Percentiles rank a stretch among this genome's conserved stretches.
Conservation (phyloP, 2,329 filamentous ascomycete species). For the Nigrospora sphaerica region DNA sequence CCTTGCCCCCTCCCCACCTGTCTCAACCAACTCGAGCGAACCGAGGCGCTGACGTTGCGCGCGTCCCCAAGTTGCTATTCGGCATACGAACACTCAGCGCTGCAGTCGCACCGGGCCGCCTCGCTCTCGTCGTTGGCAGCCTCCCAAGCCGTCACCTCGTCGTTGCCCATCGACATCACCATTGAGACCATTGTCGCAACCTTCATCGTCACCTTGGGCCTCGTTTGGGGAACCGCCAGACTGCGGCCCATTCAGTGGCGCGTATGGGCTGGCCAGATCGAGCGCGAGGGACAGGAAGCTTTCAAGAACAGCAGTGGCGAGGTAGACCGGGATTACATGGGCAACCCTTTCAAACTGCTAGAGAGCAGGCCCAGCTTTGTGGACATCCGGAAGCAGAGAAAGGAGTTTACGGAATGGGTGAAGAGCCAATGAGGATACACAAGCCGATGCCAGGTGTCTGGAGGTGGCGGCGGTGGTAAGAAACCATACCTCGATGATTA, state of each 20-base stretch:
- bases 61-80: conserved; percentile 72
- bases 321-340: conserved; percentile 61
- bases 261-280: conserved; percentile 77
- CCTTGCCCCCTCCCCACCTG: conserved; percentile 8
- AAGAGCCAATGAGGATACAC: conserved; percentile 22
- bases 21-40: neutral
- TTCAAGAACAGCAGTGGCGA: conserved; percentile 52
- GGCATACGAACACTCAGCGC: conserved; percentile 80
- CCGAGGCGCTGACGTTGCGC: neutral
- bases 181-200: conserved; percentile 80
- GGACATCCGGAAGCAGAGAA: conserved; percentile 76
- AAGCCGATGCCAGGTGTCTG: neutral
- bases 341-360: conserved; percentile 72
- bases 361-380: conserved; percentile 80
- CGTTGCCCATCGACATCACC: conserved; percentile 71
- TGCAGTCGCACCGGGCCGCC: conserved; percentile 52
- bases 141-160: conserved; percentile 29
- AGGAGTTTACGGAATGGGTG: conserved; percentile 73
- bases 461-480: neutral
- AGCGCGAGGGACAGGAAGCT: conserved; percentile 61
- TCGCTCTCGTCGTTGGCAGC: conserved; percentile 36
- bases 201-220: conserved; percentile 71
- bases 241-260: conserved; percentile 81
- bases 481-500: no score
- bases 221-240: conserved; percentile 70